A percentile compares a stretch with the other conserved stretches of the same genome.
Conservation (phyloP, 108 stramenopile genomes). For the Stephanodiscus triporus region DNA sequence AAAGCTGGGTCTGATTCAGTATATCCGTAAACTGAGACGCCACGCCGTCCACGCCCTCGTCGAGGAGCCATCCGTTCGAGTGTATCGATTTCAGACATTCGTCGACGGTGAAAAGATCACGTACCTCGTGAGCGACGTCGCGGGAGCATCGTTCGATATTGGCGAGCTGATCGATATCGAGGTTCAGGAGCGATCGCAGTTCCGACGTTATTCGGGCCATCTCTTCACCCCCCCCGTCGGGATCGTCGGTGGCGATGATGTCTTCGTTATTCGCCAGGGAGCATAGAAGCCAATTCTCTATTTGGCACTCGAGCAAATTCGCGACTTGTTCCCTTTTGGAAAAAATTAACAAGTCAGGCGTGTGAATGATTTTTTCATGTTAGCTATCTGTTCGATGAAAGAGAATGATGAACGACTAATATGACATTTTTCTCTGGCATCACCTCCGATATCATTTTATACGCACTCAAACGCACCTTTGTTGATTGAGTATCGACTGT, state of each 20-base stretch:
- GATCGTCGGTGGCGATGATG: conserved; percentile 8
- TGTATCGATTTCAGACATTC: conserved; percentile 68
- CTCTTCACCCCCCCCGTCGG: conserved; percentile 27
- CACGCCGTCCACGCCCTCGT: conserved; percentile 74
- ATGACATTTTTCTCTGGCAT: too few relatives aligned
- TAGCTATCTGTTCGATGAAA: too few relatives aligned
- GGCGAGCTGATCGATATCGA: conserved; percentile 61
- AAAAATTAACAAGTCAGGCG: too few relatives aligned
- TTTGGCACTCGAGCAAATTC: conserved; percentile 67
- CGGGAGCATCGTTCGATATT: conserved; percentile 45
- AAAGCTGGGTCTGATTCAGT: conserved; percentile 83
- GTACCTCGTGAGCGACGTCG: conserved; percentile 64
- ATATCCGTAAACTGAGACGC: conserved; percentile 77
- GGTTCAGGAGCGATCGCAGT: conserved; percentile 61
- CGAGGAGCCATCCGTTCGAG: conserved; percentile 77
- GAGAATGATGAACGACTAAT: too few relatives aligned
- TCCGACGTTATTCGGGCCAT: conserved; percentile 56
- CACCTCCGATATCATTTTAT: too few relatives aligned
- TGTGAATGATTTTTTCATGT: too few relatives aligned
- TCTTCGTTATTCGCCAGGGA: conserved; percentile 18
- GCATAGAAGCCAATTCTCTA: conserved; percentile 68
- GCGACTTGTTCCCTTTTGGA: conserved; percentile 59
- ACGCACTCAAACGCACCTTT: conserved; percentile 24
- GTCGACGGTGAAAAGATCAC: conserved; percentile 68
- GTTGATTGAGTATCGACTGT: conserved; percentile 73